Conservation (phyloP, 352 stramenopile species). For the Aphanomyces cochlioides region DNA sequence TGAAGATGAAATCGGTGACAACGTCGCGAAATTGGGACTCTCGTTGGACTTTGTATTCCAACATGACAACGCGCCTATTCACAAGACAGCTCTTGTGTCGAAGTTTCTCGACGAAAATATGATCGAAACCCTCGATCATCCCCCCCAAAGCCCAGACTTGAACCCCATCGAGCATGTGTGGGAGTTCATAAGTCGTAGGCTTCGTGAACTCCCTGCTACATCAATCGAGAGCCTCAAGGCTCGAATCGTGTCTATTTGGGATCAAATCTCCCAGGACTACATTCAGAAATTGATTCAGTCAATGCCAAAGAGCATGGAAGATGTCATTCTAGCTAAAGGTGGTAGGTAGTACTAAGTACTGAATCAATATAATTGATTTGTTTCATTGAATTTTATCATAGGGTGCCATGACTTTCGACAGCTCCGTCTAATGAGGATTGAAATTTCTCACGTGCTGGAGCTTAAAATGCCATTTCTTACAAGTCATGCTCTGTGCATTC, state of each 20-base stretch:
- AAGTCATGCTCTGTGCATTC: no score
- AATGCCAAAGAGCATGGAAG: neutral
- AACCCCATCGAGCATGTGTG: constrained; percentile 7
- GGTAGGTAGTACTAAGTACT: neutral
- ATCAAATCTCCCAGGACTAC: neutral
- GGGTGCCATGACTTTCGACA: neutral
- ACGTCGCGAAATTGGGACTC: neutral
- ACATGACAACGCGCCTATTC: neutral
- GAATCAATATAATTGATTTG: constrained; percentile 2
- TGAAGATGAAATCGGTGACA: neutral
- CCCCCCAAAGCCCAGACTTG: neutral
- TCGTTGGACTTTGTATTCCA: neutral
- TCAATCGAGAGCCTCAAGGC: neutral
- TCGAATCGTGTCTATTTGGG: neutral
- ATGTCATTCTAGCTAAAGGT: neutral
- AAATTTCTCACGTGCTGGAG: neutral
- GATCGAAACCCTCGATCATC: neutral
- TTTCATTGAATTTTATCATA: neutral
- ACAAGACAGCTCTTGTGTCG: neutral
- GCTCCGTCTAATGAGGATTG: neutral
- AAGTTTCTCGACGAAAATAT: neutral
- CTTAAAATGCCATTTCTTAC: no score
- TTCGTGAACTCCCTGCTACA: neutral
- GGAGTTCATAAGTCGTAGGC: neutral
- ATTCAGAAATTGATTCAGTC: constrained; percentile 5